Conservation (phyloP, 495 filamentous ascomycete genomes). For the Acidiella bohemica region DNA sequence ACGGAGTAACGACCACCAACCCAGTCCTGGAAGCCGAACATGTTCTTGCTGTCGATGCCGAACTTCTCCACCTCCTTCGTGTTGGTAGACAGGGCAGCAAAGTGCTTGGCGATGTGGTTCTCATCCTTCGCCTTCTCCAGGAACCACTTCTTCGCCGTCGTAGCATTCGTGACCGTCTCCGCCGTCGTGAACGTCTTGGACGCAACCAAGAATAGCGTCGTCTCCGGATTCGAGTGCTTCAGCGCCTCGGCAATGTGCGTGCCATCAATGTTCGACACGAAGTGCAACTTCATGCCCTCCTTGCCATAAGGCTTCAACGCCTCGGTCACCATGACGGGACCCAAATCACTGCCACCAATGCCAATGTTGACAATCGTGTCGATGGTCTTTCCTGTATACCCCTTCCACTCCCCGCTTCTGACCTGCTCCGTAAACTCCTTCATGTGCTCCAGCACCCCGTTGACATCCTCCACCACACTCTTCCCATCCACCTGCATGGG, state of each 20-base stretch:
- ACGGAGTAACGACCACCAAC: constrained; percentile 96
- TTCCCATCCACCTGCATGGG: constrained; percentile 87
- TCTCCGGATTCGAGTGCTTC: constrained; percentile 78
- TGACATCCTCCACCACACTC: constrained; percentile 90
- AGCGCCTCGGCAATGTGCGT: constrained; percentile 95
- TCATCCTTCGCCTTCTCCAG: constrained; percentile 68
- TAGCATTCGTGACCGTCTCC: constrained; percentile 93
- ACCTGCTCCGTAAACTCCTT: constrained; percentile 94
- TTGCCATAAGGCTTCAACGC: constrained; percentile 87
- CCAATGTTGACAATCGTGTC: constrained; percentile 94
- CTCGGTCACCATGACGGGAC: constrained; percentile 97
- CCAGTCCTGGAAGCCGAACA: constrained; percentile 98
- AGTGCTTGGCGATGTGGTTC: constrained; percentile 82
- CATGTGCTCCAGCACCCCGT: constrained; percentile 87
- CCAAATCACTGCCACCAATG: constrained; percentile 97
- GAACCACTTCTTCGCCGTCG: constrained; percentile 95
- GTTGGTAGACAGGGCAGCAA: constrained; percentile 96
- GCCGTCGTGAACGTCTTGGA: constrained; percentile 99
- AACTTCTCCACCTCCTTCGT: constrained; percentile 91
- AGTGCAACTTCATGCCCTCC: constrained; percentile 76
- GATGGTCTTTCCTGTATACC: constrained; percentile 94
- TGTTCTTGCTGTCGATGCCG: constrained; percentile 93
- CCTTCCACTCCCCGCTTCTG: constrained; percentile 92
- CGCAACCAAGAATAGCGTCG: constrained; percentile 90
- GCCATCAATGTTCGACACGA: constrained; percentile 98